phyloP scores from a whole-genome alignment of 106 monocot genomes.

The Dactylorhiza incarnata region DNA sequence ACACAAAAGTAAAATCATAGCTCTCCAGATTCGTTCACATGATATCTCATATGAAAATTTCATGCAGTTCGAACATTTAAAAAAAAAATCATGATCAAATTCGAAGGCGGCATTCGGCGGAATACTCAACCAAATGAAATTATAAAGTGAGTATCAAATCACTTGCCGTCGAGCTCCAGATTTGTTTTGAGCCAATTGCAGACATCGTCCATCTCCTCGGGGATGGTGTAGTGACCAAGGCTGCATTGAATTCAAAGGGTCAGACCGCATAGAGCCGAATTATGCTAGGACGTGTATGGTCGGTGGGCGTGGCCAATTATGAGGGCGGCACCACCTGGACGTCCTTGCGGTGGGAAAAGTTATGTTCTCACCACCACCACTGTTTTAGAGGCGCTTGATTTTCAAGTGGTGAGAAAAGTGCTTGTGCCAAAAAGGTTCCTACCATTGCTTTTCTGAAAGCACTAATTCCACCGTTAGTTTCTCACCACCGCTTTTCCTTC shows the following conservation, averaged over 20 bases:
- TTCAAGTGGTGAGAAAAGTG: no score
- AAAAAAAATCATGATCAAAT: not conserved
- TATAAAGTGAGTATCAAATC: not conserved
- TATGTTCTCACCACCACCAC: no score
- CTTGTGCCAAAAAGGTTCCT: no score
- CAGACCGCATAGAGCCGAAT: not conserved
- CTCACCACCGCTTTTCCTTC: no score
- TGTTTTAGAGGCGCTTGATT: no score
- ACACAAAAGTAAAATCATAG: not conserved
- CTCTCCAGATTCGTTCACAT: not conserved
- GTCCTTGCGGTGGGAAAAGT: no score
- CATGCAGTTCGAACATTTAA: no score
- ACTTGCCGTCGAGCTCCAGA: conserved; percentile 39
- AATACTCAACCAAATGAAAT: not conserved
- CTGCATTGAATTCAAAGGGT: conserved; percentile 30
- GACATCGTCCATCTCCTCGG: conserved; percentile 92
- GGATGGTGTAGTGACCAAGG: conserved; percentile 83
- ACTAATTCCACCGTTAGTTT: no score
- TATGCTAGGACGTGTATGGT: no score
- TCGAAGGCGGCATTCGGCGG: not conserved
- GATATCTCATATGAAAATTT: not conserved
- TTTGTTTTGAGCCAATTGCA: conserved; percentile 66
- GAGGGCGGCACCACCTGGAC: no score
- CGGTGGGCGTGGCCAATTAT: no score
- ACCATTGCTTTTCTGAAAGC: no score